Evolutionary conservation across 2,329 filamentous ascomycete genomes (phyloP).

Genomic region (Curvularia verruculosa): DNA sequence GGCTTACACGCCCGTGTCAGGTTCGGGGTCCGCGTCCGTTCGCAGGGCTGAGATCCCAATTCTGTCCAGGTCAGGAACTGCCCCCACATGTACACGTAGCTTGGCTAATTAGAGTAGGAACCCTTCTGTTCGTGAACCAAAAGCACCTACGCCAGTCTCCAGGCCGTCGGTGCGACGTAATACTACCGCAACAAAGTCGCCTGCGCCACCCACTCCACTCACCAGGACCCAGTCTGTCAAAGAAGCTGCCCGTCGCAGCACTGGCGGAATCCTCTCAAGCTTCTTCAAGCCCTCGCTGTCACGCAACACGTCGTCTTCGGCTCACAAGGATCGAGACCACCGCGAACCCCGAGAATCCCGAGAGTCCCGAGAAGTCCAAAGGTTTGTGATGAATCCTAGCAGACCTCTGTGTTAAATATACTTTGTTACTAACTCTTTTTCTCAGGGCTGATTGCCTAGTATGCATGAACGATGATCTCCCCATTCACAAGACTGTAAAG

Average conservation of each 20-base stretch:
- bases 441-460: conserved; percentile 72
- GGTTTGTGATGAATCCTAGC: conserved; percentile 19
- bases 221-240: conserved; percentile 35
- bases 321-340: conserved; percentile 40
- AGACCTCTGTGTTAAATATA: background rate
- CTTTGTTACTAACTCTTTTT: conserved; percentile 19
- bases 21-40: conserved; percentile 40
- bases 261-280: conserved; percentile 40
- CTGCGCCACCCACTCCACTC: conserved; percentile 31
- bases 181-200: conserved; percentile 39
- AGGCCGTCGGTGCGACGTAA: conserved; percentile 40
- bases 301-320: conserved; percentile 27
- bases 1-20: conserved; percentile 40
- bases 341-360: conserved; percentile 5
- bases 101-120: conserved; percentile 34
- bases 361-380: background rate
- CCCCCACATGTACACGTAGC: conserved; percentile 15
- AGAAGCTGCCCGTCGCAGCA: conserved; percentile 39
- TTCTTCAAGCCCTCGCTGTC: conserved; percentile 39
- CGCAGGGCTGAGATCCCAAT: conserved; percentile 40
- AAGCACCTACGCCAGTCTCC: conserved; percentile 23
- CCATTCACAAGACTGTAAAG: conserved; percentile 68
- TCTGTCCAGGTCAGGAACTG: conserved; percentile 34
- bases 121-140: conserved; percentile 35
- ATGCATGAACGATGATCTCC: conserved; percentile 72